phyloP scores from a whole-genome alignment of 305 asterid species.

The Nicotiana rustica region DNA sequence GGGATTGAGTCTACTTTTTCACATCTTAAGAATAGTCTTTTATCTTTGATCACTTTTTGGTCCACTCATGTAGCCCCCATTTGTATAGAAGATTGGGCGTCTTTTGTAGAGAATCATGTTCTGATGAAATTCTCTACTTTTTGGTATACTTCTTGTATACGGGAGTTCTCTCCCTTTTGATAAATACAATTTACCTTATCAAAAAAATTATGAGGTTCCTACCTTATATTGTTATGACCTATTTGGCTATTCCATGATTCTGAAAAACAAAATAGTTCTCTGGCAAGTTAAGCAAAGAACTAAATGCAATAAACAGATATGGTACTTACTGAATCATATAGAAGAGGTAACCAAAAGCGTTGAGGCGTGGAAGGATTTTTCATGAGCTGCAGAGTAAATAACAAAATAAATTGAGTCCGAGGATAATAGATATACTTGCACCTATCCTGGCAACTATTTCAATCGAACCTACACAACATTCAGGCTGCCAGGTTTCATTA shows the following conservation, averaged over 20 bases:
- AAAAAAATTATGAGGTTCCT: not conserved
- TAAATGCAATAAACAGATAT: slow-evolving; percentile 30
- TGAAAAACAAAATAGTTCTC: slow-evolving; percentile 8
- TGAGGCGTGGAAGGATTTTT: slow-evolving; percentile 91
- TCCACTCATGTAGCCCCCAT: no score
- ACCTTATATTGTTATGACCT: not conserved
- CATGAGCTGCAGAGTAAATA: slow-evolving; percentile 74
- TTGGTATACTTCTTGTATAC: no score
- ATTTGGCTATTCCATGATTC: not conserved
- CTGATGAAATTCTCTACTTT: no score
- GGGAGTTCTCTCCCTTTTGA: no score
- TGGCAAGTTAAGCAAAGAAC: slow-evolving; percentile 20
- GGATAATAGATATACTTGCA: slow-evolving; percentile 24
- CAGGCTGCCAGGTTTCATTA: slow-evolving; percentile 14
- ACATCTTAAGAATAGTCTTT: no score
- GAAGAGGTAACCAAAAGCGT: slow-evolving; percentile 88
- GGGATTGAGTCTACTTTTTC: no score
- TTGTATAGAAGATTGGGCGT: no score
- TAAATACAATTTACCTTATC: no score
- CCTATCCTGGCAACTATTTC: not conserved
- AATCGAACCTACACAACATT: slow-evolving; percentile 27
- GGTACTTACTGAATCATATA: slow-evolving; percentile 74
- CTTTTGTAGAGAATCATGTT: no score
- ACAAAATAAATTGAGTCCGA: slow-evolving; percentile 37
- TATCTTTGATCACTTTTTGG: no score